These are phyloP conservation scores for Taiwanofungus camphoratus DNA, from an alignment of 1,284 basidiomycete species.

Conservation along the genomic window DNA sequence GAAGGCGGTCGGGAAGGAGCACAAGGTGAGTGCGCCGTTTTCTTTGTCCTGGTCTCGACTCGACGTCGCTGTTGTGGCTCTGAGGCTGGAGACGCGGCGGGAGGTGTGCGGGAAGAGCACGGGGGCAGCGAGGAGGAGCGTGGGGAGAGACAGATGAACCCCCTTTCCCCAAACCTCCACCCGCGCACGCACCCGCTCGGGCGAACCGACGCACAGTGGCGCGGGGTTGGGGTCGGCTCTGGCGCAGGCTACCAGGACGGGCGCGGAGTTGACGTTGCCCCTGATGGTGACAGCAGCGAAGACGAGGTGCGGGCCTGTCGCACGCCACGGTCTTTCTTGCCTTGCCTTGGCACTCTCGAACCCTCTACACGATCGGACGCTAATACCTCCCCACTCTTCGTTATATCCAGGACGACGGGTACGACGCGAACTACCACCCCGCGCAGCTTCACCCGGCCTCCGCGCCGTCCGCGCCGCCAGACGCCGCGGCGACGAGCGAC, in stretches of 20 bases:
- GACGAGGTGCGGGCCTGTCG: slow-evolving; percentile 3
- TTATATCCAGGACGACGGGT: slow-evolving; percentile 18
- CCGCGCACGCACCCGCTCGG: slow-evolving; percentile 24
- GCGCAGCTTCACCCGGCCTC: slow-evolving; percentile 21
- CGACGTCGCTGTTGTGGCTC: neutral
- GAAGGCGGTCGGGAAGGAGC: neutral
- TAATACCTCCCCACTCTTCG: neutral
- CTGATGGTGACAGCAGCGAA: slow-evolving; percentile 1
- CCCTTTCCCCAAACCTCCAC: slow-evolving; percentile 15
- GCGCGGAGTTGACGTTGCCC: slow-evolving; percentile 14
- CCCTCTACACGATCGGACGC: too few relatives aligned
- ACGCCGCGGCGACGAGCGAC: slow-evolving; percentile 7
- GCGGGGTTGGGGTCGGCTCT: slow-evolving; percentile 13
- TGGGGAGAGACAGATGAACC: slow-evolving; percentile 18
- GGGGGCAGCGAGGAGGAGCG: neutral
- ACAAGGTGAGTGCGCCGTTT: slow-evolving; percentile 2
- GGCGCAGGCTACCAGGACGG: slow-evolving; percentile 13
- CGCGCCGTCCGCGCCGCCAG: slow-evolving; percentile 1
- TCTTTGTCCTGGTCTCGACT: neutral
- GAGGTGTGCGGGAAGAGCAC: neutral
- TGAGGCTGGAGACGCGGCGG: neutral
- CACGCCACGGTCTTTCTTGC: too few relatives aligned
- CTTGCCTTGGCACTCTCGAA: too few relatives aligned
- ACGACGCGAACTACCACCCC: slow-evolving; percentile 28
- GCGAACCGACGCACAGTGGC: slow-evolving; percentile 18